These are phyloP conservation scores for Crepidotus variabilis DNA, from an alignment of 768 basidiomycete genomes.

Conservation along the genomic window DNA sequence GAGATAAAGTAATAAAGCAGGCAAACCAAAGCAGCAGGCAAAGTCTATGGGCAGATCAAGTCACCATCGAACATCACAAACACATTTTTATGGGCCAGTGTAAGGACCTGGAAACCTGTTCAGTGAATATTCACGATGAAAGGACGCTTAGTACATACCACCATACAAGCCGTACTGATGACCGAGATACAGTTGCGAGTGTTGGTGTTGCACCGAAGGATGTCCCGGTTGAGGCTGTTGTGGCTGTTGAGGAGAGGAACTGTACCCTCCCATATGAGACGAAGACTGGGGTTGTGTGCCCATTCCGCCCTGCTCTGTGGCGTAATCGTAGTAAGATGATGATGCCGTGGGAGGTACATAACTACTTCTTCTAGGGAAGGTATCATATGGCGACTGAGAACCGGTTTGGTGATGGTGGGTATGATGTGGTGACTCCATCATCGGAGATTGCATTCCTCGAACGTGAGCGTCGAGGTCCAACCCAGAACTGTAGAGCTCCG, in stretches of 20 bases:
- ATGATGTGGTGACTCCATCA: not conserved
- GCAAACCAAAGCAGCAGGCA: not conserved
- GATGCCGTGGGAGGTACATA: not conserved
- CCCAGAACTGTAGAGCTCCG: slow-evolving; percentile 74
- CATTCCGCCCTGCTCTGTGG: not conserved
- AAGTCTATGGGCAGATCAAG: not conserved
- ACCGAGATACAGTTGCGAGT: slow-evolving; percentile 18
- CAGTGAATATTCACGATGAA: not conserved
- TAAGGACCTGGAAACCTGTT: not conserved
- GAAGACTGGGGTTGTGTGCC: slow-evolving; percentile 1
- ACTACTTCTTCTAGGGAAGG: not conserved
- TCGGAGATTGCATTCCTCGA: slow-evolving; percentile 2
- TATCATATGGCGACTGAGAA: not conserved
- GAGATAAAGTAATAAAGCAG: not conserved
- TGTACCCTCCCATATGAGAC: slow-evolving; percentile 5
- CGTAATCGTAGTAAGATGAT: slow-evolving; percentile 34
- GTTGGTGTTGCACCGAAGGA: slow-evolving; percentile 11
- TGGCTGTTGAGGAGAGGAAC: not conserved
- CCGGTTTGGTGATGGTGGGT: not conserved
- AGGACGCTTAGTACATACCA: not conserved
- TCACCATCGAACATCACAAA: not conserved
- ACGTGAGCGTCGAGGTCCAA: slow-evolving; percentile 44
- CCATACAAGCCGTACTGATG: slow-evolving; percentile 23
- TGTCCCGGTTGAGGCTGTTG: slow-evolving; percentile 6
- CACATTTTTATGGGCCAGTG: not conserved